phyloP scores from a whole-genome alignment of 2,329 filamentous ascomycete genomes.

The Colletotrichum tanaceti region DNA sequence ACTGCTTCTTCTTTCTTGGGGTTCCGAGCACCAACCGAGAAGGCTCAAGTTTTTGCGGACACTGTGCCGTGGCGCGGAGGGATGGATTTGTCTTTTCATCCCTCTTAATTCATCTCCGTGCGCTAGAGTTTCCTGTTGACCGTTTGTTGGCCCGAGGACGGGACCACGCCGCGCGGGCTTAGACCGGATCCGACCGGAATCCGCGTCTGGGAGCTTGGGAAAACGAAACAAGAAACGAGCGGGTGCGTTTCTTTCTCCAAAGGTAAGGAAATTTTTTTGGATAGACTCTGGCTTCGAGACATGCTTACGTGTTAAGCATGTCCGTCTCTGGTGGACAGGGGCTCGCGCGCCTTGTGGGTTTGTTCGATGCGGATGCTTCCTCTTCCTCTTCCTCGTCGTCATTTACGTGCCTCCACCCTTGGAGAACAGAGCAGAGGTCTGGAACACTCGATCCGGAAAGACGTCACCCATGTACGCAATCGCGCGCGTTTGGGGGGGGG shows the following conservation, averaged over 20 bases:
- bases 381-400: not conserved
- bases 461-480: slow-evolving; percentile 19
- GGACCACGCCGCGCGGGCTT: not conserved
- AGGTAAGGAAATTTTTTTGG: not conserved
- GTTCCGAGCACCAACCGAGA: not conserved
- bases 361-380: not conserved
- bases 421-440: not conserved
- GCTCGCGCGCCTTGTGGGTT: not conserved
- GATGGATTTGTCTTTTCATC: slow-evolving; percentile 1
- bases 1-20: not conserved
- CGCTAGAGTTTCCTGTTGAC: not conserved
- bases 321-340: not conserved
- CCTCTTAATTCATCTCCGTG: not conserved
- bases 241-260: not conserved
- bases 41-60: not conserved
- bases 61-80: slow-evolving; percentile 8
- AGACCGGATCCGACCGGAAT: slow-evolving; percentile 2
- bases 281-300: not conserved
- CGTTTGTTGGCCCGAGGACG: slow-evolving; percentile 32
- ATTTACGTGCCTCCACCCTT: not conserved
- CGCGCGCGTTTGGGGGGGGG: too few species aligned
- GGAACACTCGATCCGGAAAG: slow-evolving; percentile 1
- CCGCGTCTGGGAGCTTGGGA: not conserved
- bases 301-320: slow-evolving; percentile 3
- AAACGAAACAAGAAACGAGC: not conserved